A percentile compares a stretch with the other conserved stretches of the same genome.
These are phyloP conservation scores for Dalbergia cultrata DNA, from an alignment of 306 rosid genomes.

Conservation along the genomic window DNA sequence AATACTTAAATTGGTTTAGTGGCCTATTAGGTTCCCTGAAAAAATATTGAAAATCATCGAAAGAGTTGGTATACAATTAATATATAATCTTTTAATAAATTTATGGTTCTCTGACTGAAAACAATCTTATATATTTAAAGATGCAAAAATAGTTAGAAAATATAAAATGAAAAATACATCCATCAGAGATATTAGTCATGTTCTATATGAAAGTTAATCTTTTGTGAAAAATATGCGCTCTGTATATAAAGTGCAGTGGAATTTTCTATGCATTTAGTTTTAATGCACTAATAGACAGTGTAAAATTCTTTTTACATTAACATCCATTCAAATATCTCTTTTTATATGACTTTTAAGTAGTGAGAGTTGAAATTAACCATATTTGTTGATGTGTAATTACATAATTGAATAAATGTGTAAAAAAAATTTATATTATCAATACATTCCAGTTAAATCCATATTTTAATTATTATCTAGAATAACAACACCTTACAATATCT, in stretches of 20 bases:
- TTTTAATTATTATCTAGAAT: neutral
- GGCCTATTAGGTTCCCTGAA: neutral
- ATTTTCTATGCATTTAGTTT: no score
- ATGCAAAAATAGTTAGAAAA: neutral
- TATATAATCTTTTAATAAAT: neutral
- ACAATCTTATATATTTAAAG: neutral
- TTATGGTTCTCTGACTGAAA: neutral
- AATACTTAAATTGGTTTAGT: neutral
- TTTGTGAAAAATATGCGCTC: no score
- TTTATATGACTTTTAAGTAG: no score
- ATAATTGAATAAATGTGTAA: no score
- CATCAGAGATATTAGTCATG: neutral
- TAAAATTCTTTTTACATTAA: no score
- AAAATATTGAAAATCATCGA: neutral
- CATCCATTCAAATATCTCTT: no score
- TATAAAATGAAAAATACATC: neutral
- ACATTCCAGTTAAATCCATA: no score
- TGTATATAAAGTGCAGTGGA: no score
- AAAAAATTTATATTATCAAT: no score
- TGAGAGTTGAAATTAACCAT: no score
- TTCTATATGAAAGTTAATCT: neutral
- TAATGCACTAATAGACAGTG: no score
- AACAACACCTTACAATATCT: neutral
- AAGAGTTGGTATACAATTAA: neutral
- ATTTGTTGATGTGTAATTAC: no score